Evolutionary conservation across 1,284 basidiomycete species (phyloP).

Genomic region (Microbotryum violaceum): DNA sequence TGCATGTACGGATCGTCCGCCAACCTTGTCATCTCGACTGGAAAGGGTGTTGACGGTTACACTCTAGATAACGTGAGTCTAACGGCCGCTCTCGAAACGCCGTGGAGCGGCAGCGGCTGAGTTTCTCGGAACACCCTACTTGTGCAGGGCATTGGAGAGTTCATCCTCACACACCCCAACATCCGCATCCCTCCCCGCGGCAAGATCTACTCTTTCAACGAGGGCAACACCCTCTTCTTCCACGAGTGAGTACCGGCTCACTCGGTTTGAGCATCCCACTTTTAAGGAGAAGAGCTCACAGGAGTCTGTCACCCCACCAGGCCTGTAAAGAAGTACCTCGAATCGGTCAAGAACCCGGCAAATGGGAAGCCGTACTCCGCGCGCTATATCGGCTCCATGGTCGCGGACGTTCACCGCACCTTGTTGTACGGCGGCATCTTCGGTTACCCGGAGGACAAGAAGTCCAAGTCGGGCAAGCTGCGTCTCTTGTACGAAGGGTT

Average conservation of each 20-base stretch:
- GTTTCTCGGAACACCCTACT: too few relatives aligned
- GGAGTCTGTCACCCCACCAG: background rate
- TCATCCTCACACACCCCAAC: conserved; percentile 96
- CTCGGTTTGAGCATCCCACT: conserved; percentile 1
- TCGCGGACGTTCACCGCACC: conserved; percentile 93
- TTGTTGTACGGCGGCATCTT: conserved; percentile 98
- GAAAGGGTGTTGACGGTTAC: conserved; percentile 94
- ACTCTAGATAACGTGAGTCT: conserved; percentile 71
- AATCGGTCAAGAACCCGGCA: conserved; percentile 86
- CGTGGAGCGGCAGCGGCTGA: background rate
- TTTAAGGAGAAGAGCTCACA: background rate
- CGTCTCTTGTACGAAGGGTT: conserved; percentile 95
- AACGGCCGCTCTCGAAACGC: background rate
- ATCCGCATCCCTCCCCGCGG: conserved; percentile 89
- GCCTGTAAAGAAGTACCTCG: conserved; percentile 77
- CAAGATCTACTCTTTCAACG: conserved; percentile 99
- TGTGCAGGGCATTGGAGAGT: conserved; percentile 72
- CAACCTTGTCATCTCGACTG: conserved; percentile 92
- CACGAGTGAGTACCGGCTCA: conserved; percentile 47
- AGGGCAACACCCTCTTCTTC: conserved; percentile 95
- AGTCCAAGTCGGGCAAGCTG: conserved; percentile 91
- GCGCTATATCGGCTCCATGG: conserved; percentile 98
- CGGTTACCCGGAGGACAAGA: conserved; percentile 96
- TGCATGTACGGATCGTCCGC: conserved; percentile 90
- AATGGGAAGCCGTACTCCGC: conserved; percentile 55